A percentile compares a stretch with the other conserved stretches of the same genome.
These are phyloP conservation scores for Quercus gilva DNA, from an alignment of 306 rosid species.

Conservation along the genomic window DNA sequence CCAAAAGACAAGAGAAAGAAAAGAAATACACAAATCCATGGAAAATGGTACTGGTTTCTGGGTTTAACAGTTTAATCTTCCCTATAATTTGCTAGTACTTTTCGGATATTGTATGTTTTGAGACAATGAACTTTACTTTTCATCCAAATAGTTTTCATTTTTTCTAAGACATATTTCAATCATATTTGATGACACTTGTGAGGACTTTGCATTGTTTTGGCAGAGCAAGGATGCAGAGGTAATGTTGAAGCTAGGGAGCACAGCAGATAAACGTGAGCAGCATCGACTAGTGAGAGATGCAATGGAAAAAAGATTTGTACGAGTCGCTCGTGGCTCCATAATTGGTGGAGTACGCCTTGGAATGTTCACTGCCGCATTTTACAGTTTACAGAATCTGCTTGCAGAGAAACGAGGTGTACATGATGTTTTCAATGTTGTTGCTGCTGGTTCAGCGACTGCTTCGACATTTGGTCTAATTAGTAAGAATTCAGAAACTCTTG, in stretches of 20 bases:
- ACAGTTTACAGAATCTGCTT: conserved; percentile 66
- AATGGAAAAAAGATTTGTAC: conserved; percentile 90
- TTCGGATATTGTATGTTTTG: neutral
- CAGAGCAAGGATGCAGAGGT: conserved; percentile 98
- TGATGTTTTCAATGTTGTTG: conserved; percentile 82
- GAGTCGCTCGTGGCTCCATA: conserved; percentile 78
- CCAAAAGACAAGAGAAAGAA: neutral
- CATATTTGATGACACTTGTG: conserved; percentile 6
- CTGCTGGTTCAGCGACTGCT: conserved; percentile 97
- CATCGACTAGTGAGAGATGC: conserved; percentile 93
- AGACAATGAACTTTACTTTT: neutral
- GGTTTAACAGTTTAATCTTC: neutral
- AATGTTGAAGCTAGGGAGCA: conserved; percentile 89
- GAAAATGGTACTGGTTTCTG: neutral
- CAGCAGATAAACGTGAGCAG: conserved; percentile 88
- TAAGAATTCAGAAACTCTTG: conserved; percentile 40
- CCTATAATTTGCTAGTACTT: neutral
- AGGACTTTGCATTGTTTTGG: conserved; percentile 27
- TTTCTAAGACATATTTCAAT: neutral
- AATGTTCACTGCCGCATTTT: conserved; percentile 85
- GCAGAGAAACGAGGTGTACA: conserved; percentile 83
- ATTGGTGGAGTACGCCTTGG: conserved; percentile 94
- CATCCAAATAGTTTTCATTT: neutral
- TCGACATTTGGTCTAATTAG: conserved; percentile 86
- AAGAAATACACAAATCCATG: neutral